Base-by-base conservation (phyloP, 2,329 filamentous ascomycete species). In the Fusarium burgessii region DNA sequence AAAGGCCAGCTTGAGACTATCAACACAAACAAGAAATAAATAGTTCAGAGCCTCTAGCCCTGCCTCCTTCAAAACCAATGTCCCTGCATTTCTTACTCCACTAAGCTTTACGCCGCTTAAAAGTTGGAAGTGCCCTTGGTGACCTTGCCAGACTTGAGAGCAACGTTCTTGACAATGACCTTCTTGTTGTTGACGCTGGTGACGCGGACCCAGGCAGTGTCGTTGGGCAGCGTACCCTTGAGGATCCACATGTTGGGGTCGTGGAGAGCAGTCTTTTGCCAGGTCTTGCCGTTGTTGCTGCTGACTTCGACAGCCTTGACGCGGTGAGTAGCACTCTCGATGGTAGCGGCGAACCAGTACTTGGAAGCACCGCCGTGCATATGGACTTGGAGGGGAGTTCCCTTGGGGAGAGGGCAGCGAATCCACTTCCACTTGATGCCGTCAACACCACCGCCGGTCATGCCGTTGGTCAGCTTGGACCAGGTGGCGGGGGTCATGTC, bases 401-500 rank as follows among this genome's bases (percentile, higher is more conserved):
- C 45, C 12, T 18, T 38, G 23, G 17, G 6, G 23, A 64, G 59
- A 58, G 61, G 62, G 36, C 62, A 65, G 7, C 45, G 50, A 35
- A 65, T 65, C 62, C 62, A 65, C 60, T 65, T 65, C 62, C 62
- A 65, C 60, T 65, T 58, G 50, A 65, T 65, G 15, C 62, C 62
- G 5, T 65, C 42, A 18, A 65, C 62, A 3, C 62, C 62, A 2
- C 62, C 62, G 13, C 36, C 62, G 8, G 33, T 35, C 49, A 65
- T 58, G 32, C 52, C 38, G 50, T 65, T 65, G 36, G 62, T 65
- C 12, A 65, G 60, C 12, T 65, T 65, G 13, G 14, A 20, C 62
- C 60, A 65, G 18, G 62, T 65, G 13, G 60, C 27, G 10, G 62
- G 62, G 20, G 62, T 65, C 62, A 65, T 65, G 14, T 65, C 62